Evolutionary conservation across 768 basidiomycete species (phyloP).

Genomic region (Boletus tylopilopsis): DNA sequence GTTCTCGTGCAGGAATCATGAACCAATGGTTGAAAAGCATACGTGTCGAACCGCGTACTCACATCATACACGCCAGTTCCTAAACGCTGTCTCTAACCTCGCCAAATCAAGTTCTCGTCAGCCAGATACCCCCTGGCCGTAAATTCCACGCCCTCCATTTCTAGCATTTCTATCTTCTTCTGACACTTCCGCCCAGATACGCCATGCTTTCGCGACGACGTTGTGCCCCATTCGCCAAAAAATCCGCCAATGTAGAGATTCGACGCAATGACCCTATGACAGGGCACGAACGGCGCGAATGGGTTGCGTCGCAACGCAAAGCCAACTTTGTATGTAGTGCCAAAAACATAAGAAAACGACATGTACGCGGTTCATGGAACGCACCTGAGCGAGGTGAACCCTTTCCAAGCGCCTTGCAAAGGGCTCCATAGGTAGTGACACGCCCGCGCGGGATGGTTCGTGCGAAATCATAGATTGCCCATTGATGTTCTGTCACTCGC

Average conservation of each 20-base stretch:
- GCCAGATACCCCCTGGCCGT: slow-evolving; percentile 41
- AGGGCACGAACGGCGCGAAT: slow-evolving; percentile 64
- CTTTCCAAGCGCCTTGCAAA: slow-evolving; percentile 43
- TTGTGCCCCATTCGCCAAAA: slow-evolving; percentile 54
- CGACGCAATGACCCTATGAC: slow-evolving; percentile 66
- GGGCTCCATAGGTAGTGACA: slow-evolving; percentile 55
- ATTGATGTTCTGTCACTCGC: slow-evolving; percentile 51
- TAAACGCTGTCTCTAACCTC: not conserved
- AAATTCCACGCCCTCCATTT: slow-evolving; percentile 52
- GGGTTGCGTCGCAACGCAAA: slow-evolving; percentile 61
- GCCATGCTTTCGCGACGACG: slow-evolving; percentile 8
- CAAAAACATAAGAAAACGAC: too few relatives aligned
- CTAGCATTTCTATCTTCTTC: slow-evolving; percentile 48
- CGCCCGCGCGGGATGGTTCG: slow-evolving; percentile 47
- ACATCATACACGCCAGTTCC: not conserved
- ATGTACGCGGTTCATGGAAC: slow-evolving; percentile 9
- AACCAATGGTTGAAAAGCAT: not conserved
- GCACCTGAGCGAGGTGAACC: slow-evolving; percentile 65
- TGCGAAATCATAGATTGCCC: slow-evolving; percentile 58
- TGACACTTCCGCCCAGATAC: slow-evolving; percentile 36
- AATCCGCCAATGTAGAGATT: slow-evolving; percentile 61
- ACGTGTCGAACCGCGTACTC: not conserved
- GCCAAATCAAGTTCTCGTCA: slow-evolving; percentile 20
- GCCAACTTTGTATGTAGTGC: too few relatives aligned
- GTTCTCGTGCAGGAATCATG: too few relatives aligned